A percentile compares a stretch with the other conserved stretches of the same genome.
Conservation (phyloP, 2,329 filamentous ascomycete species). For the Chaetomiaceae sp. region DNA sequence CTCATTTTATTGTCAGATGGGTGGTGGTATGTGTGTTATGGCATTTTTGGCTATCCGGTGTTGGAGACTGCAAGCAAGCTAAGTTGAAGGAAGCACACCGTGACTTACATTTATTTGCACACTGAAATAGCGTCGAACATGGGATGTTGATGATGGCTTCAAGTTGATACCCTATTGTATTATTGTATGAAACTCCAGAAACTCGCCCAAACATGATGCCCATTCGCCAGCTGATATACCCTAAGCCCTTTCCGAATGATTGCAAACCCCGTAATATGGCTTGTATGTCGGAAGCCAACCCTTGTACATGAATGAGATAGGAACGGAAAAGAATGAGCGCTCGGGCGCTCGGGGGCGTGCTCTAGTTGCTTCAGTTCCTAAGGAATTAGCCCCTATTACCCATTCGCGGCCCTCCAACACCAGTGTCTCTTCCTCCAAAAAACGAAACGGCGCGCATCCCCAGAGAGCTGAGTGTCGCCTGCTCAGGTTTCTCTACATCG, state of each 20-base stretch:
- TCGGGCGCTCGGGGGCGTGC: neutral
- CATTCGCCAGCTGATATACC: constrained; percentile 7
- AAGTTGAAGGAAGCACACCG: no score
- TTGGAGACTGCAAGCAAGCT: no score
- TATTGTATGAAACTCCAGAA: constrained; percentile 2
- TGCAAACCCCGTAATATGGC: neutral
- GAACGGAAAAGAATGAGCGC: neutral
- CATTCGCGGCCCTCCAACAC: constrained; percentile 3
- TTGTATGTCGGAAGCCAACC: neutral
- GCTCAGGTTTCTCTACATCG: constrained; percentile 30
- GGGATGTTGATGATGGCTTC: neutral
- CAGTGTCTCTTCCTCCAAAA: neutral
- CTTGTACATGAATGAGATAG: constrained; percentile 1
- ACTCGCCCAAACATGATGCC: neutral
- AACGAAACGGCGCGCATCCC: constrained; percentile 4
- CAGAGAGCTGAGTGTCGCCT: constrained; percentile 15
- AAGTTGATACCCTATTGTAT: no score
- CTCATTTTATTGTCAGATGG: no score
- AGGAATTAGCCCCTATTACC: constrained; percentile 29
- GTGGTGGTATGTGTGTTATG: no score
- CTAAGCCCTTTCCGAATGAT: neutral
- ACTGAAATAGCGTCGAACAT: no score
- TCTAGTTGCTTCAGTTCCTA: constrained; percentile 32
- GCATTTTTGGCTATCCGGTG: no score
- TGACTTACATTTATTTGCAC: neutral